Percentiles rank a stretch among this genome's conserved stretches.
These are phyloP conservation scores for Gentiana macrophylla DNA, from an alignment of 257 asterid genomes.

Conservation along the genomic window DNA sequence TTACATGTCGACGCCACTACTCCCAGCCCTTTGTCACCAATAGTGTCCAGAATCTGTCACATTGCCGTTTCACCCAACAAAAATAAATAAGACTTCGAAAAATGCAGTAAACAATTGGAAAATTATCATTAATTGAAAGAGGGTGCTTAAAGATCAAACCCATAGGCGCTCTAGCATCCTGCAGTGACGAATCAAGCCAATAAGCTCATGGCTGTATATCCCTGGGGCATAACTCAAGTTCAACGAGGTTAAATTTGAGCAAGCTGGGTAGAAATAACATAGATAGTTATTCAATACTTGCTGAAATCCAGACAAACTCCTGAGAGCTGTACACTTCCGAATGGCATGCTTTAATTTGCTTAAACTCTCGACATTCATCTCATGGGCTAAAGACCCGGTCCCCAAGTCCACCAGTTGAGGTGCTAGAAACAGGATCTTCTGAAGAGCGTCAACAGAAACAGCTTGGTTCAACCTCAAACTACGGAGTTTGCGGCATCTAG, in stretches of 20 bases:
- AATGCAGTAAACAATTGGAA: background rate
- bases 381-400: slow-evolving; percentile 46
- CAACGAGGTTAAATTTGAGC: slow-evolving; percentile 48
- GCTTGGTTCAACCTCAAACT: slow-evolving; percentile 57
- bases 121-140: background rate
- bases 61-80: background rate
- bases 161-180: slow-evolving; percentile 53
- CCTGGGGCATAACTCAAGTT: slow-evolving; percentile 76
- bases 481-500: slow-evolving; percentile 49
- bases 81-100: background rate
- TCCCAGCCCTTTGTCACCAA: slow-evolving; percentile 62
- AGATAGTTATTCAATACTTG: slow-evolving; percentile 40
- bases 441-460: slow-evolving; percentile 55
- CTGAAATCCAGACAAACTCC: slow-evolving; percentile 72
- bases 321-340: slow-evolving; percentile 38
- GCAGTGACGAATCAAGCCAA: slow-evolving; percentile 57
- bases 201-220: slow-evolving; percentile 41
- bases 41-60: slow-evolving; percentile 54
- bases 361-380: slow-evolving; percentile 43
- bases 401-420: slow-evolving; percentile 71
- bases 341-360: slow-evolving; percentile 32
- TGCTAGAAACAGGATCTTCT: slow-evolving; percentile 50
- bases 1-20: slow-evolving; percentile 61
- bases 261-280: slow-evolving; percentile 53
- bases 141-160: slow-evolving; percentile 32